These are phyloP conservation scores for Trametes pubescens DNA, from an alignment of 1,284 basidiomycete genomes.

Conservation along the genomic window DNA sequence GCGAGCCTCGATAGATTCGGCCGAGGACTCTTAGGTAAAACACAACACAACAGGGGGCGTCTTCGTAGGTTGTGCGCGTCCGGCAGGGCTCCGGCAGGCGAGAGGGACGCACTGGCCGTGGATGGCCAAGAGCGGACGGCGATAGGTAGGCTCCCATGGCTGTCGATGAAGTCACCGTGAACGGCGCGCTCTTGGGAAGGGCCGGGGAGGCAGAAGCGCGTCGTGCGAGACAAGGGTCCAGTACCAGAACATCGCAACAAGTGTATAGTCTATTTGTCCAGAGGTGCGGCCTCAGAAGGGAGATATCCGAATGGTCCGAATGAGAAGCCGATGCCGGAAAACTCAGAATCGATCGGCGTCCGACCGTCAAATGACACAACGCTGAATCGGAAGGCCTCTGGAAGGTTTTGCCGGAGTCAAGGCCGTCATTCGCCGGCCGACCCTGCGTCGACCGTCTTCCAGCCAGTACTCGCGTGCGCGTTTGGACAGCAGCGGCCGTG, in stretches of 20 bases:
- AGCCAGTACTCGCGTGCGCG: neutral
- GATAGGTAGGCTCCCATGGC: neutral
- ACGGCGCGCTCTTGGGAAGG: neutral
- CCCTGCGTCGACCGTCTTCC: neutral
- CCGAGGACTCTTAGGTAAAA: neutral
- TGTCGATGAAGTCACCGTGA: neutral
- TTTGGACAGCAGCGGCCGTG: neutral
- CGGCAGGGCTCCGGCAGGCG: neutral
- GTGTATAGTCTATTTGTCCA: neutral
- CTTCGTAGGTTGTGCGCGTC: neutral
- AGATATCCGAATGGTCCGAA: neutral
- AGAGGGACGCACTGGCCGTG: neutral
- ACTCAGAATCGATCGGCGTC: neutral
- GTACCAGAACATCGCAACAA: neutral
- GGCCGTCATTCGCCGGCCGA: neutral
- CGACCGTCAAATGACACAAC: too few relatives aligned
- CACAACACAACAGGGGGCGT: neutral
- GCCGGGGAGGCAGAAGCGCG: neutral
- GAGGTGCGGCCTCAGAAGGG: neutral
- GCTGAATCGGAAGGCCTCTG: neutral
- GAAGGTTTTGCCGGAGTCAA: neutral
- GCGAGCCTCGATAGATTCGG: neutral
- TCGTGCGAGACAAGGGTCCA: neutral
- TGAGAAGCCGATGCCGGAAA: neutral
- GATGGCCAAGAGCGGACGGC: neutral